These are phyloP conservation scores for Aspergillus carlsbadensis DNA, from an alignment of 495 filamentous ascomycete genomes.

Conservation along the genomic window DNA sequence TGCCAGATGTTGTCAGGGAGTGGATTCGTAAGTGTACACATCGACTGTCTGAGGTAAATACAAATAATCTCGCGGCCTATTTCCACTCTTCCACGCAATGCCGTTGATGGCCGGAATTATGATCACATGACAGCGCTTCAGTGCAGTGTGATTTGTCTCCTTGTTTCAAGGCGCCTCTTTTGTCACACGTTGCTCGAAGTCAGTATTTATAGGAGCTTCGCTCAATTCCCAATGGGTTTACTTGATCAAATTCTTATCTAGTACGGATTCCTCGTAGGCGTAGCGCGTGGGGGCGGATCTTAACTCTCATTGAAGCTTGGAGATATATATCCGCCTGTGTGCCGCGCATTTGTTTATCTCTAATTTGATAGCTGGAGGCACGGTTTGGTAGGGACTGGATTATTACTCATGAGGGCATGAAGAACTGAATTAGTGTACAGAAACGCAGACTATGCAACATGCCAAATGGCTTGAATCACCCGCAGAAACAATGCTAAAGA, in stretches of 20 bases:
- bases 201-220: not conserved
- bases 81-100: not conserved
- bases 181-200: not conserved
- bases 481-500: no score
- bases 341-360: no score
- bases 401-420: no score
- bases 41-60: not conserved
- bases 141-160: not conserved
- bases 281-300: no score
- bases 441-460: no score
- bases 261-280: no score
- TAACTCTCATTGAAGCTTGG: not conserved
- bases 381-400: no score
- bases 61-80: constrained; percentile 9
- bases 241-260: not conserved
- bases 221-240: not conserved
- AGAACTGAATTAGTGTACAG: no score
- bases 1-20: not conserved
- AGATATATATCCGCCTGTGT: not conserved
- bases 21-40: not conserved
- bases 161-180: not conserved
- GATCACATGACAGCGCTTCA: constrained; percentile 2
- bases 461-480: not conserved
- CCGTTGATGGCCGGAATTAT: not conserved
- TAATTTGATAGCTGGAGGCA: no score